Evolutionary conservation across 2,329 filamentous ascomycete species (phyloP), one percentile per base, ranked within the genome.

Genomic region (Hirsutella minnesotensis): DNA sequence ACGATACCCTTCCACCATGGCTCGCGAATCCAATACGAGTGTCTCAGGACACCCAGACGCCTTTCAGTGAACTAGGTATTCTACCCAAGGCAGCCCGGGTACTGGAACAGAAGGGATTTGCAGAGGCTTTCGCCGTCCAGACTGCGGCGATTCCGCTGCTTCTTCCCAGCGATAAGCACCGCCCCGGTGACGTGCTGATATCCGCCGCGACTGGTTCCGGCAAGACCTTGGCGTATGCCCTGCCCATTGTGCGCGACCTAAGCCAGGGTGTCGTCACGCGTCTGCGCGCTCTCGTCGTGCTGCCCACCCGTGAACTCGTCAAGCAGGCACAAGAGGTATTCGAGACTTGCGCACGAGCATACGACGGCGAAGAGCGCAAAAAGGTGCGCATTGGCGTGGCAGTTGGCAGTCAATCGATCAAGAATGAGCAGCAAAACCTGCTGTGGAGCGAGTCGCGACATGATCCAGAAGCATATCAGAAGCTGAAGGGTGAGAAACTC

Each of bases 181-280:
- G 79, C 30, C 65, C 75, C 2, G 84, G 86, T 5, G 92, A 98
- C 59, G 63, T 98, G 4, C 82, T 94, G 37, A 81, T 98, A 3
- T 92, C 88, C 8, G 92, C 94, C 0, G 85, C 90, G 1, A 98
- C 92, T 0, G 92, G 92, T 9, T 96, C 92, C 1, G 92, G 92
- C 44, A 98, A 98, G 59, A 98, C 92, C 0, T 63, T 98, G 15
- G 84, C 90, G 0, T 98, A 98, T 55, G 77, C 90, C 1, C 67
- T 98, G 3, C 92, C 92, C 0, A 79, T 98, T 45, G 74, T 94
- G 4, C 78, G 87, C 38, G 80, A 83, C 40, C 67, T 98, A 39
- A 81, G 82, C 50, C 69, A 75, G 27, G 73, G 74, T 13, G 65
- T 66, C 19, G 71, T 79, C 10, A 84, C 83, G 1, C 75, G 76